A percentile compares a stretch with the other conserved stretches of the same genome.
Conservation (phyloP, 768 basidiomycete species). For the Dentipellis sp. region DNA sequence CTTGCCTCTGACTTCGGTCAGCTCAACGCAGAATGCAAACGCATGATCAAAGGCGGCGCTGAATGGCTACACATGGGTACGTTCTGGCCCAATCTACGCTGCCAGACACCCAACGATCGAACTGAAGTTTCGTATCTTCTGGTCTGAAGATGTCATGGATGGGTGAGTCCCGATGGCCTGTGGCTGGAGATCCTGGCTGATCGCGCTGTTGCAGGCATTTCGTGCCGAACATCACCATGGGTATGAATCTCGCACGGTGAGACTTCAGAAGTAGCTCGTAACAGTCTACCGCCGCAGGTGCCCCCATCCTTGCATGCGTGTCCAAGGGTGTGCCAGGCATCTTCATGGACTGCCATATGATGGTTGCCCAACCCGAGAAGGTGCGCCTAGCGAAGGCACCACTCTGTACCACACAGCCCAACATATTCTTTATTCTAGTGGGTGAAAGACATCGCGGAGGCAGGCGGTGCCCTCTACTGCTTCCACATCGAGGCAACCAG, state of each 20-base stretch:
- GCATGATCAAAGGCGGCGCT: constrained; percentile 92
- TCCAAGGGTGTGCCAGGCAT: constrained; percentile 84
- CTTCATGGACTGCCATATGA: constrained; percentile 99
- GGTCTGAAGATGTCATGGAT: constrained; percentile 84
- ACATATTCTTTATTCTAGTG: constrained; percentile 45
- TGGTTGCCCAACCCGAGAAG: constrained; percentile 91
- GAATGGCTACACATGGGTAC: constrained; percentile 98
- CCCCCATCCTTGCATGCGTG: constrained; percentile 81
- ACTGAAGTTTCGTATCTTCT: background rate
- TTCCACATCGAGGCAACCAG: constrained; percentile 95
- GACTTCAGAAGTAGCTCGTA: too few species aligned
- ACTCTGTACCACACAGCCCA: background rate
- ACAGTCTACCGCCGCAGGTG: constrained; percentile 37
- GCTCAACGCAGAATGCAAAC: constrained; percentile 88
- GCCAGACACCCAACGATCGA: constrained; percentile 2
- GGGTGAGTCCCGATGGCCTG: constrained; percentile 42
- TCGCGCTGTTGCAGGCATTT: constrained; percentile 61
- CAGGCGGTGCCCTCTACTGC: constrained; percentile 90
- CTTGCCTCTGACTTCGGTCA: constrained; percentile 97
- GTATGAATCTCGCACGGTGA: constrained; percentile 27
- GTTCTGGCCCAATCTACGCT: constrained; percentile 9
- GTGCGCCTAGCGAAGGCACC: constrained; percentile 27
- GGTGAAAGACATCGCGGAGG: constrained; percentile 93
- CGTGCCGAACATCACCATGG: constrained; percentile 98
- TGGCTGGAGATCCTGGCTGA: background rate